Conservation (phyloP, 176 grass and related monocot genomes). For the Neostapfia colusana region DNA sequence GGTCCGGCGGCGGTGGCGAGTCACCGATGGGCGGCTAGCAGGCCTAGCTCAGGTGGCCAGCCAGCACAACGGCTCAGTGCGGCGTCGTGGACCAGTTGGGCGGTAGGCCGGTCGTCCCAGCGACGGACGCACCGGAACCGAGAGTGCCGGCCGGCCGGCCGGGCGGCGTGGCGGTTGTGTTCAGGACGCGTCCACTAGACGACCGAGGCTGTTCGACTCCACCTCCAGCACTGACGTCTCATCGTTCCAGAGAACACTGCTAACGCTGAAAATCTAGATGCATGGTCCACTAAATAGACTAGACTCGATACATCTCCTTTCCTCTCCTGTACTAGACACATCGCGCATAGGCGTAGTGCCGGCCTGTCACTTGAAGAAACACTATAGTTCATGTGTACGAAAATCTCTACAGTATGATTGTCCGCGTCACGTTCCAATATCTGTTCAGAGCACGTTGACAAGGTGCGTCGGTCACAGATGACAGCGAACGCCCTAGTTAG, state of each 20-base stretch:
- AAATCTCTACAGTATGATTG: neutral
- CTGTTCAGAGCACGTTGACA: slow-evolving; percentile 9
- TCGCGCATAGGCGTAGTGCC: neutral
- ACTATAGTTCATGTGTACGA: neutral
- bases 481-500: neutral
- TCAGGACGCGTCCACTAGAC: slow-evolving; percentile 1
- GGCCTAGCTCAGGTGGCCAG: neutral
- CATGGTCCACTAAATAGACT: no score
- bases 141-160: neutral
- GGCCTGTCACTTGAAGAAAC: neutral
- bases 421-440: neutral
- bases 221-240: neutral
- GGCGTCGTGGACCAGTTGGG: slow-evolving; percentile 23
- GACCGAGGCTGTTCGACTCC: neutral
- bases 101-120: neutral
- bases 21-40: slow-evolving; percentile 30
- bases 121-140: neutral
- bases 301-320: no score
- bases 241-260: neutral
- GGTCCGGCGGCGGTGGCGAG: neutral
- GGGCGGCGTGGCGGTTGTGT: neutral
- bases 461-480: neutral
- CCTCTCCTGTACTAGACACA: neutral
- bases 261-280: neutral
- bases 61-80: neutral